A percentile compares a stretch with the other conserved stretches of the same genome.
phyloP scores from a whole-genome alignment of 768 basidiomycete genomes.

The Leccinum boreale region DNA sequence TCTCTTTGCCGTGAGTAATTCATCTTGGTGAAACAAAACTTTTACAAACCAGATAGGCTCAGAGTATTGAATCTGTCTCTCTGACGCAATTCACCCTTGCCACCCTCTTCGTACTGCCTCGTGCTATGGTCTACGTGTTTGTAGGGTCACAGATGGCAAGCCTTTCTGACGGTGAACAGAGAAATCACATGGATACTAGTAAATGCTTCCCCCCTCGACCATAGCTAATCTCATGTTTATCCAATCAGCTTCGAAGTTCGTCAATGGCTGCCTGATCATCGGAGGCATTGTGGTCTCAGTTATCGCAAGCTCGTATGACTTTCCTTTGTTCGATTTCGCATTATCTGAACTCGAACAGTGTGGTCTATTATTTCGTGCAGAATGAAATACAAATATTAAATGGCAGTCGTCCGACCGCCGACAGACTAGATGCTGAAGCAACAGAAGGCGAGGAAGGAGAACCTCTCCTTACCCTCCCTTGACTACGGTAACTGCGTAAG shows the following conservation, averaged over 20 bases:
- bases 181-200: constrained; percentile 76
- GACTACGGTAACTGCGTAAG: background rate
- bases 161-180: constrained; percentile 72
- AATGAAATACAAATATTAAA: constrained; percentile 55
- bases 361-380: constrained; percentile 63
- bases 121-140: constrained; percentile 68
- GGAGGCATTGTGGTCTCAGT: constrained; percentile 57
- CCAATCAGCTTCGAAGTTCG: constrained; percentile 53
- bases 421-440: constrained; percentile 56
- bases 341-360: constrained; percentile 38
- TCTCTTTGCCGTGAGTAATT: constrained; percentile 63
- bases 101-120: constrained; percentile 69
- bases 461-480: constrained; percentile 39
- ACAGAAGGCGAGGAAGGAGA: constrained; percentile 61
- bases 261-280: constrained; percentile 59
- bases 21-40: background rate
- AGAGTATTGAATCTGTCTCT: constrained; percentile 73
- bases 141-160: constrained; percentile 73
- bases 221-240: constrained; percentile 8
- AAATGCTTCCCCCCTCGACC: constrained; percentile 18
- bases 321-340: constrained; percentile 4
- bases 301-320: constrained; percentile 63
- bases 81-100: constrained; percentile 76
- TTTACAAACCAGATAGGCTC: constrained; percentile 8
- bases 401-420: constrained; percentile 44